Evolutionary conservation across 2,329 filamentous ascomycete genomes (phyloP), one percentile per base, ranked within the genome.

Genomic region (Penicillium sp.): DNA sequence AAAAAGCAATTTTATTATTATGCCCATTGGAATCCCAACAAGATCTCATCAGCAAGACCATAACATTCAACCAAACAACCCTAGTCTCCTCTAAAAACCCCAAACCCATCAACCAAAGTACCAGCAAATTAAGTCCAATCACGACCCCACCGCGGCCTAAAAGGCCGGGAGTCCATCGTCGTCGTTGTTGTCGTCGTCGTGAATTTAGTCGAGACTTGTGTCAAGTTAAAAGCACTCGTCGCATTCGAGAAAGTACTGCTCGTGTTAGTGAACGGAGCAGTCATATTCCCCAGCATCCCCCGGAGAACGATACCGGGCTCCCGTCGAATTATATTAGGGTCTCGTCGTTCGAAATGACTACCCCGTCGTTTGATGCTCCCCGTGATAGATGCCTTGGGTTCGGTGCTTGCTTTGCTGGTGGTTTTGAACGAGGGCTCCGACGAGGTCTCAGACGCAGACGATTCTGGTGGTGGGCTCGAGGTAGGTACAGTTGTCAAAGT

Each of bases 181-280:
- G 43, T 27, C 23, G 48, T 15, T 8, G 39, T n/a, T n/a, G n/a
- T n/a, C 8, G 29, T 32, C 23, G 48, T 15, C 8, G 39, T 20
- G 39, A 29, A 42, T 21, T 42, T 24, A 42, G 39, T 49, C 13
- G 24, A 13, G 17, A 34, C 20, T 7, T 48, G 42, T 33, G 52
- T 55, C 32, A 50, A 23, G 43, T 57, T 55, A 42, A 52, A 24
- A 46, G 52, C 24, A 49, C 45, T 52, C 51, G 53, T 56, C 53
- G 52, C 46, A 55, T 59, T 56, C 39, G 43, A 18, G 46, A 49
- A 27, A 40, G 34, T 39, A 46, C 56, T 54, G 29, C 48, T 58
- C 48, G 51, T 50, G 51, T 59, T 59, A 50, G 56, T 51, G 34
- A 59, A 56, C 17, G 47, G 40, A 43, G 53, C 48, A 13, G 54